A percentile compares a stretch with the other conserved stretches of the same genome.
Conservation (phyloP, 345 rosid species). For the Cardiospermum halicacabum region DNA sequence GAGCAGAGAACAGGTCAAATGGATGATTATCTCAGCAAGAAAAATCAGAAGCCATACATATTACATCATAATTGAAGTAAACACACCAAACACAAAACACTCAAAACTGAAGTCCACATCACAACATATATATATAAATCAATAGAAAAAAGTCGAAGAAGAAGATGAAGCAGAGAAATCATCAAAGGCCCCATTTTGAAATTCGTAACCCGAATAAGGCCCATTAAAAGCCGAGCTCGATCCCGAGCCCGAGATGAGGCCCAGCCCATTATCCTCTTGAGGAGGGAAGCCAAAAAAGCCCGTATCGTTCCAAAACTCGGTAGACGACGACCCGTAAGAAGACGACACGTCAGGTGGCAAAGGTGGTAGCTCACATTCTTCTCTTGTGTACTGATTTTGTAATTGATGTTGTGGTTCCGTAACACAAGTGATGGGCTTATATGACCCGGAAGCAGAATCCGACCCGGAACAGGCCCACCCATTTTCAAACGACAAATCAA, state of each 20-base stretch:
- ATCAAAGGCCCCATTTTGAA: no score
- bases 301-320: constrained; percentile 36
- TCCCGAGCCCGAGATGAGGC: no score
- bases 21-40: neutral
- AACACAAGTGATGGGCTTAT: constrained; percentile 30
- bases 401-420: constrained; percentile 19
- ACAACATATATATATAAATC: constrained; percentile 2
- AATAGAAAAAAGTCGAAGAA: constrained; percentile 26
- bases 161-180: no score
- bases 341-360: constrained; percentile 68
- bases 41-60: neutral
- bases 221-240: constrained; percentile 8
- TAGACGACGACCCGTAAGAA: constrained; percentile 32
- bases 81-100: no score
- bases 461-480: constrained; percentile 34
- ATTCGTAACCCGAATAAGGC: constrained; percentile 25
- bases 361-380: constrained; percentile 71
- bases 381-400: constrained; percentile 13
- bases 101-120: neutral
- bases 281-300: constrained; percentile 27
- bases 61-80: neutral
- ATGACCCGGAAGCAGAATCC: constrained; percentile 18
- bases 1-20: no score
- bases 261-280: constrained; percentile 21
- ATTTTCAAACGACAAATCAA: constrained; percentile 5